Evolutionary conservation across 2,329 filamentous ascomycete species (phyloP), one percentile per base, ranked within the genome.

Genomic region (Lecanicillium sp.): DNA sequence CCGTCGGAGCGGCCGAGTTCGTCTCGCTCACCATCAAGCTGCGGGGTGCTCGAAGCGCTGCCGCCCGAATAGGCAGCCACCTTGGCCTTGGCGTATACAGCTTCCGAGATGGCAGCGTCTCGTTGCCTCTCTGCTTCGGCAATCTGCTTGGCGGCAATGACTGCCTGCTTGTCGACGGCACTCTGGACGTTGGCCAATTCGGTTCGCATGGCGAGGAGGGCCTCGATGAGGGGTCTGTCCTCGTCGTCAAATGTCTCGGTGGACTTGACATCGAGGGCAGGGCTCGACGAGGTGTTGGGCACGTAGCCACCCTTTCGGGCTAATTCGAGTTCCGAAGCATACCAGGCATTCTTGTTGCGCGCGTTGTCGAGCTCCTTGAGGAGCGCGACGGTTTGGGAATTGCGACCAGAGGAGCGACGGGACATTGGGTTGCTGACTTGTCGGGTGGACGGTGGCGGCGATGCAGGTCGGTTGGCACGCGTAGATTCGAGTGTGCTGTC

Each of bases 51-150:
- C 35, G 73, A 73, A 44, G 81, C 76, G 56, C 84, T 89, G 48
- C 81, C 77, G 30, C 78, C 83, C 3, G 66, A 58, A 54, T 90
- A 85, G 7, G 90, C 90, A 24, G 90, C 90, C 44, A 96, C 72
- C 62, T 89, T 96, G 3, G 94, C 90, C 62, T 94, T 95, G 27
- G 90, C 88, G 66, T 97, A 97, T 1, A 93, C 86, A 1, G 93
- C 93, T 68, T 98, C 94, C 58, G 85, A 87, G 46, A 98, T 84
- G n/a, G 93, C 93, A 33, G 86, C 83, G 66, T 98, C 93, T 43
- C 94, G 80, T 69, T 98, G 93, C 62, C 87, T 90, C 63, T 98
- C 93, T 1, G 94, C 86, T 62, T 96, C 90, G 2, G 91, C 90
- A 52, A 98, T 90, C 52, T 91, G 83, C 64, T 86, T 90, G 0